Evolutionary conservation across 768 basidiomycete genomes (phyloP).

Genomic region (Boletus rufocinnamomeus): DNA sequence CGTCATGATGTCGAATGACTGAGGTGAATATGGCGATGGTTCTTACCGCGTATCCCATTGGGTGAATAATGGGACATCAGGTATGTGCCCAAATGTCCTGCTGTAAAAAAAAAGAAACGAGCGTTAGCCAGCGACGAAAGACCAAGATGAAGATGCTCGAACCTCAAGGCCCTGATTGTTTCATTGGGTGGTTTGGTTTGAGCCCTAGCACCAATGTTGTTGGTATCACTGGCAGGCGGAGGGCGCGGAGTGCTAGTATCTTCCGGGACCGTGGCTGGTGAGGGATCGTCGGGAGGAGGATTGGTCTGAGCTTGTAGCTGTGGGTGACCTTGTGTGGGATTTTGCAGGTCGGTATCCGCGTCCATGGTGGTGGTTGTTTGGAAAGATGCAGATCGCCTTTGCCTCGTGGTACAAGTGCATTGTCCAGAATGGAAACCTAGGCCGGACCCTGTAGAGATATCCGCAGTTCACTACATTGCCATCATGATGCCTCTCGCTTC

Average conservation of each 20-base stretch:
- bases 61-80: constrained; percentile 24
- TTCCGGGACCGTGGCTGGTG: neutral
- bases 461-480: too few species aligned
- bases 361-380: constrained; percentile 24
- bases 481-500: neutral
- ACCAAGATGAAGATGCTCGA: neutral
- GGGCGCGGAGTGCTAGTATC: neutral
- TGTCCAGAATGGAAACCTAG: neutral
- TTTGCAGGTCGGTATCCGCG: neutral
- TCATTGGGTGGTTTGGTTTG: too few species aligned
- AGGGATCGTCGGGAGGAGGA: neutral
- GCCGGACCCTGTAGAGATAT: neutral
- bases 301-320: neutral
- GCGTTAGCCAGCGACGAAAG: neutral
- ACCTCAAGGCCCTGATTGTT: constrained; percentile 7
- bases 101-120: constrained; percentile 11
- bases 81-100: constrained; percentile 29
- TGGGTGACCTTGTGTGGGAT: neutral
- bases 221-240: neutral
- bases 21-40: neutral
- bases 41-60: constrained; percentile 23
- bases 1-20: neutral
- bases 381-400: neutral
- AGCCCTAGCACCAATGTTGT: too few species aligned
- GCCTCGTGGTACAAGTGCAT: neutral